Base-by-base conservation (phyloP, 2,329 filamentous ascomycete genomes). In the Diplodia intermedia region DNA sequence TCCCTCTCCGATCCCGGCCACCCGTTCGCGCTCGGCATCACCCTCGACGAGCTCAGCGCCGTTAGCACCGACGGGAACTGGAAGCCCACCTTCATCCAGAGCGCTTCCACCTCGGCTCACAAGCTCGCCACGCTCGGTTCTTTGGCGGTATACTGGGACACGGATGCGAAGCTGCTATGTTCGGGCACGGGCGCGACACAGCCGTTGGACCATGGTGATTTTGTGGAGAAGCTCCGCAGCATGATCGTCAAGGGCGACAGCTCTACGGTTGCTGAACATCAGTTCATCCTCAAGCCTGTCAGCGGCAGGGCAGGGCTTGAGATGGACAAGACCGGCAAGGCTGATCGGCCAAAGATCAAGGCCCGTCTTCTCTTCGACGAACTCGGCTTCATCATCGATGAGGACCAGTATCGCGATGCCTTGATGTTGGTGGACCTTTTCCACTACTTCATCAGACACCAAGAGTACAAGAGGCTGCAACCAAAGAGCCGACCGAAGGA, bases 391-490 rank as follows among this genome's bases (percentile, higher is more conserved):
- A 92, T 98, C n/a, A 86, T 99, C 38, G 96, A 99, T 73, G 94
- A 99, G 72, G 89, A 97, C 72, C 95, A 99, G 78, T 99, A 99
- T 77, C 91, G 96, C 36, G 95, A 99, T 80, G 93, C 91, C 5
- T 82, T 99, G 69, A 99, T 99, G 95, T 91, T 99, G 83, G 91
- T 98, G 1, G 95, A 99, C 77, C 84, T 98, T 2, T 99, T 99
- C 83, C 95, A 99, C 79, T 98, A 97, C 80, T 99, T 98, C 79
- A 91, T 97, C 73, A 90, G 94, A 38, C 95, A 99, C 72, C 95
- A 98, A 78, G 94, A 99, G 78, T 97, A 98, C 82, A 96, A 96
- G 77, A 94, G 91, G 73, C 85, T 93, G 69, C 93, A 97, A 74
- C 95, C 95, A 4, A 95, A 96, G 76, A 89, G 89, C 68, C 86